Evolutionary conservation across 1,284 basidiomycete genomes (phyloP).

Genomic region (Pyrrhoderma lamaoense): DNA sequence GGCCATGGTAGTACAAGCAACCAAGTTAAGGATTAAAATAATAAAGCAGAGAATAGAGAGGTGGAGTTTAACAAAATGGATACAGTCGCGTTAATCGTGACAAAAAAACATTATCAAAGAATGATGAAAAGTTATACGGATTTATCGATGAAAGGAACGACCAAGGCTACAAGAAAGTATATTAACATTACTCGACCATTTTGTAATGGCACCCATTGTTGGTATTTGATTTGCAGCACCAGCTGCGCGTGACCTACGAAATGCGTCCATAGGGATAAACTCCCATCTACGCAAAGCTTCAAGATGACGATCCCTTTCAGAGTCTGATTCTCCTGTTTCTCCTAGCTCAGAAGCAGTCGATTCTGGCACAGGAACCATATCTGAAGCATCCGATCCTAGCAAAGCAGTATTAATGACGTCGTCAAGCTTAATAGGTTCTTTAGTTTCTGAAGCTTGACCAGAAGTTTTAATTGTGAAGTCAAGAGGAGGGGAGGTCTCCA

Average conservation of each 20-base stretch:
- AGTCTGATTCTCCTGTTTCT: constrained; percentile 27
- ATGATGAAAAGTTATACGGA: no score
- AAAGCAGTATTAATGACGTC: constrained; percentile 74
- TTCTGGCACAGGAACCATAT: constrained; percentile 23
- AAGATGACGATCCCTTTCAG: constrained; percentile 23
- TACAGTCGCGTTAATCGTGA: no score
- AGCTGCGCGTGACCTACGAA: constrained; percentile 55
- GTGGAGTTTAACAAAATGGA: no score
- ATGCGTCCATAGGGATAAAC: constrained; percentile 62
- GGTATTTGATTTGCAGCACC: constrained; percentile 28
- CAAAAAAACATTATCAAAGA: no score
- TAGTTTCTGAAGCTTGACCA: constrained; percentile 27
- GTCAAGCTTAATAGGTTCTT: constrained; percentile 62
- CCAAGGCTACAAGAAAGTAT: not conserved
- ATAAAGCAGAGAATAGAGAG: not conserved
- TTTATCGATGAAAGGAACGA: not conserved
- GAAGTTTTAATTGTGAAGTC: constrained; percentile 30
- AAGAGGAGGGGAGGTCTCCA: constrained; percentile 24
- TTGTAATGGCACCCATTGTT: not conserved
- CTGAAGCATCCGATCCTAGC: constrained; percentile 48
- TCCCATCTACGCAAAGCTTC: constrained; percentile 59
- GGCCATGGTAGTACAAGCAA: not conserved
- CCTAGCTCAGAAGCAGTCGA: constrained; percentile 17
- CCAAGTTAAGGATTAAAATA: not conserved
- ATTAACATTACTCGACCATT: constrained; percentile 4